Base-by-base conservation (phyloP, 768 basidiomycete genomes). In the Kwoniella pini region DNA sequence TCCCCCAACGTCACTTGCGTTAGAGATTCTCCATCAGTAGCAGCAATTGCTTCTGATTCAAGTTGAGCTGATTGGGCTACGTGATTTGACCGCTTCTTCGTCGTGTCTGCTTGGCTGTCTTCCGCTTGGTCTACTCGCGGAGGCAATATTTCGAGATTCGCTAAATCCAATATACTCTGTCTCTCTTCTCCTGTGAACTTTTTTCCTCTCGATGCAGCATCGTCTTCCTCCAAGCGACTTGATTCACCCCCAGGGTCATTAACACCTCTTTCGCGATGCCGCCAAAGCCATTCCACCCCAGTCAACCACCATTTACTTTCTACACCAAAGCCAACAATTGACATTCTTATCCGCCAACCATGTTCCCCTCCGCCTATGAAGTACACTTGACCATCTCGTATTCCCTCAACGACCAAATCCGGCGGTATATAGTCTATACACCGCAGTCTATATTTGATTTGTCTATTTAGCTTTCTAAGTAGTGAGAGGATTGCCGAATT, bases 391-490 rank as follows among this genome's bases (percentile, higher is more conserved):
- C 89, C 72, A 59, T 74, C 65, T 26, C 36, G 19, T 28, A 74
- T 58, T 9, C 48, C 50, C 3, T 68, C 57, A 11, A 74, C 52
- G 12, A 43, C 17, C 19, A 94, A 88, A 74, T 91, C 89, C 19
- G 88, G 81, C 1, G 93, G 93, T 15, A 94, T 80, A 21, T 88
- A 82, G 72, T 96, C 93, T 21, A 83, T 81, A 80, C 89, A 84
- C 36, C 88, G 84, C 13, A 97, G 82, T 26, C 92, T 85, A 75
- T 85, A 90, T 6, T 87, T 86, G 64, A 94, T 87, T 10, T 84
- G 83, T 65, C 87, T 83, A 70, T 95, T 89, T 71, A 94, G 85
- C 64, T 87, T 85, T 24, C 77, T 75, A 44, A 96, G 78, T 0
- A 87, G 89, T 66, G 83, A 83, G 33, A 83, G 65, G 2, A 94